A percentile compares a stretch with the other conserved stretches of the same genome.
Conservation (phyloP, 2,329 filamentous ascomycete genomes). For the Alternaria postmessia region DNA sequence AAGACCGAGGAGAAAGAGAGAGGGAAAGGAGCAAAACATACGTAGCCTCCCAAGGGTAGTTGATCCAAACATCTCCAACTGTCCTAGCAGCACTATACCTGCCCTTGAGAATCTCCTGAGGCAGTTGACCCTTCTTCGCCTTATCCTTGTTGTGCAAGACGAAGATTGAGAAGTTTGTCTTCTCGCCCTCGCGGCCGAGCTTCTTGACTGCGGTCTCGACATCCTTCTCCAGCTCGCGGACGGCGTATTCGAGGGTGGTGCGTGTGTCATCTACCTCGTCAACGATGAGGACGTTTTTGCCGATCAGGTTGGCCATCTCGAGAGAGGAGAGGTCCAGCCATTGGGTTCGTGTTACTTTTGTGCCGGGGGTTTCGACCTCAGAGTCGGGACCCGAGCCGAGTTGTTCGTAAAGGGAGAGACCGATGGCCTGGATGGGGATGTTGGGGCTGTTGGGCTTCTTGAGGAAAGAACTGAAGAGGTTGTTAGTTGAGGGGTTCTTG, state of each 20-base stretch:
- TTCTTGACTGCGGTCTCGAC: conserved; percentile 81
- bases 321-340: conserved; percentile 92
- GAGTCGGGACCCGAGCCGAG: conserved; percentile 68
- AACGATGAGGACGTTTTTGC: conserved; percentile 90
- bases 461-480: conserved; percentile 75
- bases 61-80: conserved; percentile 95
- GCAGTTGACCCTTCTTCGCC: conserved; percentile 87
- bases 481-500: neutral
- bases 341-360: conserved; percentile 95
- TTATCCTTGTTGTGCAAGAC: conserved; percentile 99
- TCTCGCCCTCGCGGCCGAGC: conserved; percentile 71
- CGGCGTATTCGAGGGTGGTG: conserved; percentile 92
- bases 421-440: conserved; percentile 99
- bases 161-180: conserved; percentile 92
- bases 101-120: conserved; percentile 76
- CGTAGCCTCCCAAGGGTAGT: conserved; percentile 97
- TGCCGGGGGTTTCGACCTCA: conserved; percentile 80
- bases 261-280: conserved; percentile 96
- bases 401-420: conserved; percentile 93
- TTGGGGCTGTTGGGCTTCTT: conserved; percentile 87
- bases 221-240: conserved; percentile 93
- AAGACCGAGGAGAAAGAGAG: neutral
- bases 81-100: conserved; percentile 88
- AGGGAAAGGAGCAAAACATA: conserved; percentile 48
- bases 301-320: conserved; percentile 87